Conservation (phyloP, 352 stramenopile genomes). For the Vaucheria bursata region DNA sequence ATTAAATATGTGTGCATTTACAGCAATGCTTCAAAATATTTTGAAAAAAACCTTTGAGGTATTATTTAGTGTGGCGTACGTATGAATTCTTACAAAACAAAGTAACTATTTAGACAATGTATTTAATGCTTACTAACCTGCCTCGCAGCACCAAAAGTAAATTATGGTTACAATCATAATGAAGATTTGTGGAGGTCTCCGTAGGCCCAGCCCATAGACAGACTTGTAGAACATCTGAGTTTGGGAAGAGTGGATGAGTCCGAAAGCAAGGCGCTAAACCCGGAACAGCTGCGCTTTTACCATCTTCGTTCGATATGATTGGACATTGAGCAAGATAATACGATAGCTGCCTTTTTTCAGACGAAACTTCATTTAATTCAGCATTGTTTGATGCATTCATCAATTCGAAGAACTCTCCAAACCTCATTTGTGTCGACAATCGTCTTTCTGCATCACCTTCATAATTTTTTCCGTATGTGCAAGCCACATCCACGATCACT, state of each 20-base stretch:
- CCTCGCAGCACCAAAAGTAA: conserved; percentile 42
- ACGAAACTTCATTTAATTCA: background rate
- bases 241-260: conserved; percentile 11
- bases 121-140: background rate
- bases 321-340: conserved; percentile 33
- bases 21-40: too few relatives aligned
- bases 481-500: background rate
- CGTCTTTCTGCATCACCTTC: background rate
- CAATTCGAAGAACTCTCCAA: background rate
- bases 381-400: background rate
- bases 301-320: conserved; percentile 24
- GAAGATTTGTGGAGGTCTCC: conserved; percentile 46
- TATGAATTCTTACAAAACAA: too few relatives aligned
- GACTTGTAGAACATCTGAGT: conserved; percentile 23
- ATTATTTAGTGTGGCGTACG: too few relatives aligned
- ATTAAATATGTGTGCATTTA: too few relatives aligned
- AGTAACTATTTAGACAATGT: too few relatives aligned
- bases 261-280: conserved; percentile 18
- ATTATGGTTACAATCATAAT: conserved; percentile 44
- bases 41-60: too few relatives aligned
- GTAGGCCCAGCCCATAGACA: conserved; percentile 28
- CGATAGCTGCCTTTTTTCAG: background rate
- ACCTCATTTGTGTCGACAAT: background rate
- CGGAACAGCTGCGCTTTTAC: conserved; percentile 21
- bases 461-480: background rate